Conservation (phyloP, 495 filamentous ascomycete genomes). For the Parachaetomium inaequale region DNA sequence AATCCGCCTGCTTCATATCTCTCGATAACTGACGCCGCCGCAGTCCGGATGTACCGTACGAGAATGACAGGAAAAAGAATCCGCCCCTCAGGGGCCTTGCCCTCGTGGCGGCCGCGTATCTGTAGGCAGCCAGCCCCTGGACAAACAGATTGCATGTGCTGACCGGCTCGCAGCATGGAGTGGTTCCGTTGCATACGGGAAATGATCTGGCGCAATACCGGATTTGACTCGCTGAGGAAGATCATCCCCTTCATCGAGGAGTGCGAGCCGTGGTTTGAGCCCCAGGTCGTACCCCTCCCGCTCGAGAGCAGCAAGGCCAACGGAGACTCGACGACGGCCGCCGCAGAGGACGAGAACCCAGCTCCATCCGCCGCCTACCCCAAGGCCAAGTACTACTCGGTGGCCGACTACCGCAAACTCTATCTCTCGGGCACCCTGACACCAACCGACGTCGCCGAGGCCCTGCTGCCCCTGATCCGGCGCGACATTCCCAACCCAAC, state of each 20-base stretch:
- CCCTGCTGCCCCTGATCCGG: conserved; percentile 64
- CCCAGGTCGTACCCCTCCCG: conserved; percentile 63
- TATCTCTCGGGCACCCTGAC: conserved; percentile 65
- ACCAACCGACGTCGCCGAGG: conserved; percentile 60
- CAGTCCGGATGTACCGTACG: conserved; percentile 33
- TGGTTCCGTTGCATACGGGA: conserved; percentile 32
- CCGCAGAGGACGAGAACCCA: conserved; percentile 11
- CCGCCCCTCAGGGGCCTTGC: conserved; percentile 28
- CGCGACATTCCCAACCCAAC: conserved; percentile 51
- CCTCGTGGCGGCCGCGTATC: conserved; percentile 24
- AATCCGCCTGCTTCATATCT: neutral
- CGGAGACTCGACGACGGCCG: neutral
- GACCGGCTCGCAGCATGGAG: conserved; percentile 30
- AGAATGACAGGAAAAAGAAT: conserved; percentile 27
- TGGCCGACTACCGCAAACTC: conserved; percentile 63
- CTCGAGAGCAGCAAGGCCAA: conserved; percentile 9
- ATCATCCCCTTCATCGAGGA: conserved; percentile 53
- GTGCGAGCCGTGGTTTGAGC: conserved; percentile 68
- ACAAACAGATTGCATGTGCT: neutral
- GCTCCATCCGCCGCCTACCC: conserved; percentile 26
- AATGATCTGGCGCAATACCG: conserved; percentile 62
- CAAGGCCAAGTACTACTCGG: conserved; percentile 53
- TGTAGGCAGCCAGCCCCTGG: conserved; percentile 20
- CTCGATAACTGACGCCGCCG: conserved; percentile 6
- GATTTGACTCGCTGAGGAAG: conserved; percentile 58